phyloP scores from a whole-genome alignment of 768 basidiomycete genomes.

The Mrakia gelida region DNA sequence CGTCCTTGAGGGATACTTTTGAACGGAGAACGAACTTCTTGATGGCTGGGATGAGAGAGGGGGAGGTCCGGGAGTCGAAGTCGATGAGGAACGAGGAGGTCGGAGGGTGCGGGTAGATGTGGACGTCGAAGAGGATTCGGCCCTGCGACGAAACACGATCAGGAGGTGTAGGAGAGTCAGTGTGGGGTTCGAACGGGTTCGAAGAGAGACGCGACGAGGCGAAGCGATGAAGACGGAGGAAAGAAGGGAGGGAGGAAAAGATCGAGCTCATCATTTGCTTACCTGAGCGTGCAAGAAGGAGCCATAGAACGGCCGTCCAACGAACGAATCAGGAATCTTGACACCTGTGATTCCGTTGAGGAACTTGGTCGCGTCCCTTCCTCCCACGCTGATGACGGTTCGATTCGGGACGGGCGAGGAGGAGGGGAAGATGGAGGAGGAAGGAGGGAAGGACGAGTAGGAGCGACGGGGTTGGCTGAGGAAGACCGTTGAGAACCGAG shows the following conservation, averaged over 20 bases:
- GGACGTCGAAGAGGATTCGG: slow-evolving; percentile 80
- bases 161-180: too few relatives aligned
- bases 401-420: slow-evolving; percentile 60
- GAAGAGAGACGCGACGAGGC: too few relatives aligned
- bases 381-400: slow-evolving; percentile 68
- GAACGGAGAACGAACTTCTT: slow-evolving; percentile 82
- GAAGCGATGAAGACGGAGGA: not conserved
- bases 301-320: slow-evolving; percentile 57
- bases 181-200: too few relatives aligned
- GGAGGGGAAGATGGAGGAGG: slow-evolving; percentile 13
- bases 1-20: slow-evolving; percentile 77
- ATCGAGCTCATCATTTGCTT: slow-evolving; percentile 36
- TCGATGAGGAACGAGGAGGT: slow-evolving; percentile 46
- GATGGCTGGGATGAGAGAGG: slow-evolving; percentile 62
- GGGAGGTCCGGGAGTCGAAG: slow-evolving; percentile 35
- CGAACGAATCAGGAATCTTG: slow-evolving; percentile 46
- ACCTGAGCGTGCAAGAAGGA: slow-evolving; percentile 77
- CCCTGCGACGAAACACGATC: too few relatives aligned
- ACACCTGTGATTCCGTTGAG: slow-evolving; percentile 70
- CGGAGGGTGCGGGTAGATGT: slow-evolving; percentile 65
- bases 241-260: slow-evolving; percentile 13
- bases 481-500: not conserved
- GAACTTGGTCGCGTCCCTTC: slow-evolving; percentile 74
- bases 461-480: not conserved
- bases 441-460: not conserved